Evolutionary conservation across 164 flowering plant species (phyloP).

Genomic region (Macadamia integrifolia): DNA sequence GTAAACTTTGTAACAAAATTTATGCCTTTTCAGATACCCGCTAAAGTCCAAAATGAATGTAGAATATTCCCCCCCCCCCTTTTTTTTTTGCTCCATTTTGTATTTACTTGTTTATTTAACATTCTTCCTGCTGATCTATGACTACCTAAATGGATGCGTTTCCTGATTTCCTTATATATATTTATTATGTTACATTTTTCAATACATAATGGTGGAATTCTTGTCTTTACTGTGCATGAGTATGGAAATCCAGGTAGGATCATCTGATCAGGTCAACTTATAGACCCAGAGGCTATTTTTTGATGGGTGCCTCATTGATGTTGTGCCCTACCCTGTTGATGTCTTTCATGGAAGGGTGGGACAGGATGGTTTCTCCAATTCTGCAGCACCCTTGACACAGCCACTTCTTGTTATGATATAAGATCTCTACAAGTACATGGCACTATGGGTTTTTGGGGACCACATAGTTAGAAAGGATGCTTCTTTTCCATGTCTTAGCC

Average conservation of each 20-base stretch:
- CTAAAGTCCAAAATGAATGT: too few species aligned
- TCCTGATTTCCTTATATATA: too few species aligned
- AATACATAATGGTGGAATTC: neutral
- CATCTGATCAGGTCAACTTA: neutral
- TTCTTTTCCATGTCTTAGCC: neutral
- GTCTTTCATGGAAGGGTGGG: neutral
- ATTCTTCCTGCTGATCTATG: neutral
- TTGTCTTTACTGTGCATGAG: neutral
- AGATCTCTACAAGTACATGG: neutral
- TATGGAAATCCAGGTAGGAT: neutral
- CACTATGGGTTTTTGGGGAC: neutral
- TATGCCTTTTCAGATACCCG: neutral
- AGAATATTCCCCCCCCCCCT: neutral
- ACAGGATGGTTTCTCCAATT: neutral
- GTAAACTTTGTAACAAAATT: slow-evolving; percentile 24
- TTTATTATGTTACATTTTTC: too few species aligned
- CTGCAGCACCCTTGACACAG: neutral
- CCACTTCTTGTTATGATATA: neutral
- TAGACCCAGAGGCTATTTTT: neutral
- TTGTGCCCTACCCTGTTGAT: neutral
- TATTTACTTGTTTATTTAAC: neutral
- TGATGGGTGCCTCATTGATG: neutral
- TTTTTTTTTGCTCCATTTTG: neutral
- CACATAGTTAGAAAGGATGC: neutral
- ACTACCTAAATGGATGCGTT: neutral